phyloP scores from a whole-genome alignment of 331 rosid genomes.

The Pyrus hybrid region DNA sequence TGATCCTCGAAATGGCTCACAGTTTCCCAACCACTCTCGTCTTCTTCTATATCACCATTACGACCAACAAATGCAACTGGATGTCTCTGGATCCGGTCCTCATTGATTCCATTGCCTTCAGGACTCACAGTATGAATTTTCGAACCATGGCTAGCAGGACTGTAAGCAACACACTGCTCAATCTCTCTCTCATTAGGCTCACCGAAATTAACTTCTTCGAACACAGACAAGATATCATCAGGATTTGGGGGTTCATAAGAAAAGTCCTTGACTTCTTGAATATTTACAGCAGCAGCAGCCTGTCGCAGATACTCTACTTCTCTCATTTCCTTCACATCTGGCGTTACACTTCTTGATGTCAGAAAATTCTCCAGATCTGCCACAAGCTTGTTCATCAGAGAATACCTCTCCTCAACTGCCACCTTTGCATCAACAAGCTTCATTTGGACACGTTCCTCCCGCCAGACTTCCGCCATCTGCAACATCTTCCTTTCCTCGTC shows the following conservation, averaged over 20 bases:
- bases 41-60: slow-evolving; percentile 61
- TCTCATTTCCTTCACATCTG: slow-evolving; percentile 58
- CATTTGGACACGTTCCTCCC: slow-evolving; percentile 92
- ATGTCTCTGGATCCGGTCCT: slow-evolving; percentile 30
- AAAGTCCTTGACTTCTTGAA: slow-evolving; percentile 63
- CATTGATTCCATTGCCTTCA: slow-evolving; percentile 32
- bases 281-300: slow-evolving; percentile 51
- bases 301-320: slow-evolving; percentile 51
- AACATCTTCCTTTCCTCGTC: slow-evolving; percentile 81
- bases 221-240: slow-evolving; percentile 68
- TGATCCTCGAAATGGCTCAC: slow-evolving; percentile 83
- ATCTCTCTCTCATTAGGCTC: slow-evolving; percentile 63
- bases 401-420: slow-evolving; percentile 71
- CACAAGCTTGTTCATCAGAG: slow-evolving; percentile 78
- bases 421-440: slow-evolving; percentile 81
- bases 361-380: slow-evolving; percentile 55
- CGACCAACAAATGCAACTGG: slow-evolving; percentile 34
- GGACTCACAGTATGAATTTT: slow-evolving; percentile 67
- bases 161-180: slow-evolving; percentile 48
- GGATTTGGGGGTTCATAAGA: slow-evolving; percentile 67
- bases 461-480: slow-evolving; percentile 93
- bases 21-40: slow-evolving; percentile 96
- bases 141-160: slow-evolving; percentile 47
- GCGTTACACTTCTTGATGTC: slow-evolving; percentile 32
- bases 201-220: slow-evolving; percentile 56